phyloP scores from a whole-genome alignment of 2,329 filamentous ascomycete genomes.

The Leptoxyphium fumago region DNA sequence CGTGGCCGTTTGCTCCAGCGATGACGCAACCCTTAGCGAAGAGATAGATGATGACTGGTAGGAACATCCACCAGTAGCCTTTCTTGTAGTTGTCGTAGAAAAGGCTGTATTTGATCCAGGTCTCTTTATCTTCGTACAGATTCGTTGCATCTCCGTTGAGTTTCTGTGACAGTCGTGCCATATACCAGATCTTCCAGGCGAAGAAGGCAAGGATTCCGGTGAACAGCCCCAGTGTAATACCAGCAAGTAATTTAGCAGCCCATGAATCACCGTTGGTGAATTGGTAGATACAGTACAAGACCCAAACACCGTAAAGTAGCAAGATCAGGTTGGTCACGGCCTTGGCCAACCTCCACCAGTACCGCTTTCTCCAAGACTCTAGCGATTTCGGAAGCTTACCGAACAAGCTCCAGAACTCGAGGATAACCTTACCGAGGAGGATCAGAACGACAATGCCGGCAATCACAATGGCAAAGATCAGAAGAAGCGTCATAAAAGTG shows the following conservation, averaged over 20 bases:
- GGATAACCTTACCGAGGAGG: slow-evolving; percentile 75
- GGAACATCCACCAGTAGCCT: slow-evolving; percentile 93
- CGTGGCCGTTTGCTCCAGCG: slow-evolving; percentile 72
- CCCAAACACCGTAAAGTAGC: slow-evolving; percentile 87
- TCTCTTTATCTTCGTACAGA: slow-evolving; percentile 77
- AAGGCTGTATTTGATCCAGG: slow-evolving; percentile 89
- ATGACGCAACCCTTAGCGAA: slow-evolving; percentile 79
- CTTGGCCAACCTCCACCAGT: slow-evolving; percentile 84
- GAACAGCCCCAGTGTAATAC: slow-evolving; percentile 64
- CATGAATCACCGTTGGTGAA: slow-evolving; percentile 89
- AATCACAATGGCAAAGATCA: slow-evolving; percentile 78
- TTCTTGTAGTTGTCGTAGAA: slow-evolving; percentile 96
- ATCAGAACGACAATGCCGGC: slow-evolving; percentile 74
- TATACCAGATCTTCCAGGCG: slow-evolving; percentile 64
- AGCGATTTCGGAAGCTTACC: slow-evolving; percentile 71
- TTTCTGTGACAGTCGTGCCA: slow-evolving; percentile 60
- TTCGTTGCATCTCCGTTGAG: slow-evolving; percentile 55
- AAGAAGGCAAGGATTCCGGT: slow-evolving; percentile 73
- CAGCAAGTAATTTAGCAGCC: slow-evolving; percentile 76
- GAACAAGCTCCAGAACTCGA: slow-evolving; percentile 84
- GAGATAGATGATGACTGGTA: slow-evolving; percentile 79
- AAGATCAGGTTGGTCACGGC: slow-evolving; percentile 83
- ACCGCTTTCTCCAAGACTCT: slow-evolving; percentile 78
- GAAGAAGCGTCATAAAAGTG: slow-evolving; percentile 88
- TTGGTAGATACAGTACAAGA: slow-evolving; percentile 89